These are phyloP conservation scores for Magnaporthales sp. DNA, from an alignment of 2,329 filamentous ascomycete genomes.

Conservation along the genomic window DNA sequence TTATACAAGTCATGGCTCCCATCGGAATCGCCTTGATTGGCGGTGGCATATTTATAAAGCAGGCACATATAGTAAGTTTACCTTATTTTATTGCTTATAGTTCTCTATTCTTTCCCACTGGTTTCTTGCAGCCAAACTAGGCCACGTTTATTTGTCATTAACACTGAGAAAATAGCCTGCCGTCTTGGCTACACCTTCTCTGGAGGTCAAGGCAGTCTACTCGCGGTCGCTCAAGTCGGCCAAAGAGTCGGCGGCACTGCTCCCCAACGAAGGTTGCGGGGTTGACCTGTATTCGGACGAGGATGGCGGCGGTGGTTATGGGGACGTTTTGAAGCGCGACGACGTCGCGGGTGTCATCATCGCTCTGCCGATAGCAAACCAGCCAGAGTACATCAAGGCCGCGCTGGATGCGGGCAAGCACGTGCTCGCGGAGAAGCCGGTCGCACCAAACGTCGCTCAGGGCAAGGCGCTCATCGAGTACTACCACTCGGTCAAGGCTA, in stretches of 20 bases:
- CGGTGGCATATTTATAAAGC: slow-evolving; percentile 23
- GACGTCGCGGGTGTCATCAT: slow-evolving; percentile 50
- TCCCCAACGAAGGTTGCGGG: slow-evolving; percentile 9
- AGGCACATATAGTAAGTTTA: slow-evolving; percentile 9
- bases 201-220: slow-evolving; percentile 57
- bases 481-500: slow-evolving; percentile 17
- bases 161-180: slow-evolving; percentile 37
- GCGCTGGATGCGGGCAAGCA: slow-evolving; percentile 59
- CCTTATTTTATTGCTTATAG: too few species aligned
- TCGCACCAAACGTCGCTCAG: slow-evolving; percentile 43
- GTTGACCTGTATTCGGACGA: slow-evolving; percentile 51
- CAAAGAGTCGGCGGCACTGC: slow-evolving; percentile 13
- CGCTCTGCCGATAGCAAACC: slow-evolving; percentile 53
- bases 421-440: slow-evolving; percentile 61
- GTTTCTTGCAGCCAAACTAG: background rate
- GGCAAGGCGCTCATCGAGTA: slow-evolving; percentile 18
- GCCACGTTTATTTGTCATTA: background rate
- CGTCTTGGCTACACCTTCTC: slow-evolving; percentile 38
- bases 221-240: slow-evolving; percentile 51
- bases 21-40: slow-evolving; percentile 24
- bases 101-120: background rate
- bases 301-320: slow-evolving; percentile 22
- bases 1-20: slow-evolving; percentile 1
- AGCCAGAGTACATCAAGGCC: slow-evolving; percentile 49
- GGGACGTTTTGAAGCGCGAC: slow-evolving; percentile 40